Conservation (phyloP, 2,329 filamentous ascomycete species). For the Fusarium marasasianum region DNA sequence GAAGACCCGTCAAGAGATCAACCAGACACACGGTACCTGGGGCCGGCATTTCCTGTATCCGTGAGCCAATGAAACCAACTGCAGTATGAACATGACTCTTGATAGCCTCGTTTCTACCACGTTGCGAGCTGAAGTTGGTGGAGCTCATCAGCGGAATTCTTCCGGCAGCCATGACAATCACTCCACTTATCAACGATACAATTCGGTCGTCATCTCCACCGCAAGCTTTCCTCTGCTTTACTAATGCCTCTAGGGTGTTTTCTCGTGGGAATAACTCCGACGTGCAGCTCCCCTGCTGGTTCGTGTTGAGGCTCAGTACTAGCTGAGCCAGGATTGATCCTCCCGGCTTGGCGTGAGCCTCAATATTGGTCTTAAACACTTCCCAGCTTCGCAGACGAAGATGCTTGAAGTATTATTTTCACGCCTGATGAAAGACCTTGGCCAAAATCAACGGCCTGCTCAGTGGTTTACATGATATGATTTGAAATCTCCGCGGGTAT, state of each 20-base stretch:
- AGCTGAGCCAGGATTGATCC: slow-evolving; percentile 3
- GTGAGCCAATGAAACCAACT: slow-evolving; percentile 14
- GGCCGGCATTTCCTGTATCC: slow-evolving; percentile 18
- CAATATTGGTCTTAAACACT: not conserved
- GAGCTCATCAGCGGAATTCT: slow-evolving; percentile 15
- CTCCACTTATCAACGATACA: slow-evolving; percentile 26
- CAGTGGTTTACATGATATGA: not conserved
- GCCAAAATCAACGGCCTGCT: not conserved
- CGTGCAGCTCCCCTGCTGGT: not conserved
- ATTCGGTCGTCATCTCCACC: slow-evolving; percentile 22
- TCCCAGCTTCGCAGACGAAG: not conserved
- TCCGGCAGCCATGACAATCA: slow-evolving; percentile 6
- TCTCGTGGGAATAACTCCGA: slow-evolving; percentile 11
- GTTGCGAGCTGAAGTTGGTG: slow-evolving; percentile 3
- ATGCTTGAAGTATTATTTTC: not conserved
- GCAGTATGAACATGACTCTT: slow-evolving; percentile 12
- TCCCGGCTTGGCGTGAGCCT: slow-evolving; percentile 28
- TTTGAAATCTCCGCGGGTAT: slow-evolving; percentile 11
- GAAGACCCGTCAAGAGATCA: slow-evolving; percentile 20
- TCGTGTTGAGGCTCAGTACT: slow-evolving; percentile 24
- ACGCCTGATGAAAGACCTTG: not conserved
- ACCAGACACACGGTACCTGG: slow-evolving; percentile 11
- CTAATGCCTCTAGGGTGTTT: slow-evolving; percentile 7
- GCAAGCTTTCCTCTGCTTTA: slow-evolving; percentile 2
- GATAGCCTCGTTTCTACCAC: slow-evolving; percentile 5